Conservation (phyloP, 1,139 yeast species). For the Candida sanyaensis region DNA sequence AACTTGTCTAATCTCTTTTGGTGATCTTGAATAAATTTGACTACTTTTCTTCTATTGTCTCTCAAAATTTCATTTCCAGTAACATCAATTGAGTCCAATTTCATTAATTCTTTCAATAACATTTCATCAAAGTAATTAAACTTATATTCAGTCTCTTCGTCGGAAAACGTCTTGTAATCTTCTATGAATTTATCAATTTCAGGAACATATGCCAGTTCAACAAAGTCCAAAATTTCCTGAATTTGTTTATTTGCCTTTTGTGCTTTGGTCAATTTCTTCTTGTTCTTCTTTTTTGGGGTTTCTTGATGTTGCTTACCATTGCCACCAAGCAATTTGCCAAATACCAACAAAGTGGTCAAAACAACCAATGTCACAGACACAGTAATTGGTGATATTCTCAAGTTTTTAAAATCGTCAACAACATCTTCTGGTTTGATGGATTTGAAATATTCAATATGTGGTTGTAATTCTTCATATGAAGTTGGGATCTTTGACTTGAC, state of each 20-base stretch:
- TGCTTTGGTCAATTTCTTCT: conserved; percentile 45
- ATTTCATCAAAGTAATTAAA: conserved; percentile 64
- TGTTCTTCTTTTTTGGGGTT: conserved; percentile 21
- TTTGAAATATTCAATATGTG: conserved; percentile 11
- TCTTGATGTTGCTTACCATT: conserved; percentile 4
- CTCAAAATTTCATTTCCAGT: conserved; percentile 52
- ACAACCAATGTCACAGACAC: conserved; percentile 35
- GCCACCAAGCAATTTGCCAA: conserved; percentile 19
- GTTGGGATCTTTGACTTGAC: conserved; percentile 13
- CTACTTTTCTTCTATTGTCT: conserved; percentile 57
- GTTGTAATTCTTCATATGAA: conserved; percentile 10
- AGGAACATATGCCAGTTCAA: conserved; percentile 46
- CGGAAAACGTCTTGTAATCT: conserved; percentile 31
- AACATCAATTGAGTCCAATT: conserved; percentile 65
- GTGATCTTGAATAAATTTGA: conserved; percentile 60
- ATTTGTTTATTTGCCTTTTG: conserved; percentile 45
- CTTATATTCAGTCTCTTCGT: conserved; percentile 48
- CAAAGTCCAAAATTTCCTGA: conserved; percentile 42
- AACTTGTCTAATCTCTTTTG: conserved; percentile 60
- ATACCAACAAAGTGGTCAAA: conserved; percentile 26
- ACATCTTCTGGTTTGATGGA: conserved; percentile 24
- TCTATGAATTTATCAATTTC: conserved; percentile 44
- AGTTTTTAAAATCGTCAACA: conserved; percentile 29
- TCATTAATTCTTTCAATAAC: conserved; percentile 64
- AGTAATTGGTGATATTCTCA: conserved; percentile 37